phyloP scores from a whole-genome alignment of 2,329 filamentous ascomycete species.

The Aureobasidium pullulans region DNA sequence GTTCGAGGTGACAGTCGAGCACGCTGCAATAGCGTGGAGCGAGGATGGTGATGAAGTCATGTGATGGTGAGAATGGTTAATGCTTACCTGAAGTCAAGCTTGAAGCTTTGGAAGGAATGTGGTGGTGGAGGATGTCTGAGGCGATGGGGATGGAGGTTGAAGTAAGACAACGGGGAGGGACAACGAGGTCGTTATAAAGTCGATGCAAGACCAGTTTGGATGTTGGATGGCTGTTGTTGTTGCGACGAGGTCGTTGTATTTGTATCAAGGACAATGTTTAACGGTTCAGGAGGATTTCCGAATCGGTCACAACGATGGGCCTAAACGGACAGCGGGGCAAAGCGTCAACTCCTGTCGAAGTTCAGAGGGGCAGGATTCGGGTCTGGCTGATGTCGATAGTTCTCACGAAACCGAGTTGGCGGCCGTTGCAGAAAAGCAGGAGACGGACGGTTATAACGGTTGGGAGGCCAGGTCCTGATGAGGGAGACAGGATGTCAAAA shows the following conservation, averaged over 20 bases:
- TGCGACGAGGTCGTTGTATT: conserved; percentile 15
- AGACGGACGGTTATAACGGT: conserved; percentile 14
- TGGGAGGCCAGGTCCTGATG: conserved; percentile 8
- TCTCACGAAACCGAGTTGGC: conserved; percentile 9
- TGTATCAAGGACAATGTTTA: conserved; percentile 11
- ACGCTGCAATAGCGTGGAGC: not conserved
- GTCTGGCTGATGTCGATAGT: conserved; percentile 12
- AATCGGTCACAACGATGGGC: conserved; percentile 14
- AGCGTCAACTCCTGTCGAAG: conserved; percentile 10
- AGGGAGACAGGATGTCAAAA: conserved; percentile 7
- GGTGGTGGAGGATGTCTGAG: not conserved
- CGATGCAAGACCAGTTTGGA: conserved; percentile 14
- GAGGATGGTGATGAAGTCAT: not conserved
- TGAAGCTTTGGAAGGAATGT: conserved; percentile 13
- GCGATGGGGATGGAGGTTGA: not conserved
- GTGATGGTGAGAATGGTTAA: not conserved
- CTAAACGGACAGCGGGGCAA: conserved; percentile 14
- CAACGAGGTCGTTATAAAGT: conserved; percentile 15
- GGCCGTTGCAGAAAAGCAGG: conserved; percentile 14
- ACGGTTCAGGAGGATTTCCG: conserved; percentile 11
- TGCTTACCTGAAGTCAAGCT: conserved; percentile 11
- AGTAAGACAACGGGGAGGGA: conserved; percentile 15
- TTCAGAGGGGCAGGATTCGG: conserved; percentile 8
- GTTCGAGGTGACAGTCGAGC: not conserved
- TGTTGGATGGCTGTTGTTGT: conserved; percentile 14